A percentile compares a stretch with the other conserved stretches of the same genome.
Evolutionary conservation across 257 asterid species (phyloP).

Genomic region (Solanum sparsipilum): DNA sequence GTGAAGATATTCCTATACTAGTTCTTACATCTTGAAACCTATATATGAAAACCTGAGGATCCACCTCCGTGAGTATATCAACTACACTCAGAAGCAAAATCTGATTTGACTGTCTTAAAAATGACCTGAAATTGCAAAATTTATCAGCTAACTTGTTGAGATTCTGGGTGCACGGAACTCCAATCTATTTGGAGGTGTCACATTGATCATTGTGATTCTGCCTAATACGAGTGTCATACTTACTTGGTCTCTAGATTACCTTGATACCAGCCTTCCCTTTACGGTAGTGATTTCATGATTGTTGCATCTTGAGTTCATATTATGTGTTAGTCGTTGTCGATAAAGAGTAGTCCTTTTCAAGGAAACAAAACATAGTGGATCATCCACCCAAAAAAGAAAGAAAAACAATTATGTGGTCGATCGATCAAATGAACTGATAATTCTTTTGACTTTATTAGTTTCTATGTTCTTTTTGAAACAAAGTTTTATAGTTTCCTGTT

Average conservation of each 20-base stretch:
- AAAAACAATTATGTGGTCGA: slow-evolving; percentile 25
- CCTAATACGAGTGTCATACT: neutral
- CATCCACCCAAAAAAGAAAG: slow-evolving; percentile 35
- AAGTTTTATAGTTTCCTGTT: neutral
- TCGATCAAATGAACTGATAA: slow-evolving; percentile 8
- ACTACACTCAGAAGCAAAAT: neutral
- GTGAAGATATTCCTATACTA: neutral
- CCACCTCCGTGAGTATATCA: neutral
- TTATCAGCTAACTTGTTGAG: neutral
- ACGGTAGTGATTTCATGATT: slow-evolving; percentile 14
- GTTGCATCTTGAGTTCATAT: slow-evolving; percentile 11
- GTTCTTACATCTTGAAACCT: neutral
- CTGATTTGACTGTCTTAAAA: neutral
- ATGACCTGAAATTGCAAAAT: neutral
- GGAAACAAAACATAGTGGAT: slow-evolving; percentile 42
- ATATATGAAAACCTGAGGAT: neutral
- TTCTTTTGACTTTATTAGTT: neutral
- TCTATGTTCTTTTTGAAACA: neutral
- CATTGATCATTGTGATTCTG: neutral
- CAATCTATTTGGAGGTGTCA: neutral
- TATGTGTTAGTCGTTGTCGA: slow-evolving; percentile 7
- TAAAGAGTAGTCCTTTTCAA: slow-evolving; percentile 10
- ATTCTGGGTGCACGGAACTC: neutral
- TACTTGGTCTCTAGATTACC: neutral
- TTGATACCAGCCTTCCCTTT: neutral